Percentiles rank a stretch among this genome's conserved stretches.
Evolutionary conservation across 1,284 basidiomycete genomes (phyloP).

Genomic region (Moesziomyces parantarcticus): DNA sequence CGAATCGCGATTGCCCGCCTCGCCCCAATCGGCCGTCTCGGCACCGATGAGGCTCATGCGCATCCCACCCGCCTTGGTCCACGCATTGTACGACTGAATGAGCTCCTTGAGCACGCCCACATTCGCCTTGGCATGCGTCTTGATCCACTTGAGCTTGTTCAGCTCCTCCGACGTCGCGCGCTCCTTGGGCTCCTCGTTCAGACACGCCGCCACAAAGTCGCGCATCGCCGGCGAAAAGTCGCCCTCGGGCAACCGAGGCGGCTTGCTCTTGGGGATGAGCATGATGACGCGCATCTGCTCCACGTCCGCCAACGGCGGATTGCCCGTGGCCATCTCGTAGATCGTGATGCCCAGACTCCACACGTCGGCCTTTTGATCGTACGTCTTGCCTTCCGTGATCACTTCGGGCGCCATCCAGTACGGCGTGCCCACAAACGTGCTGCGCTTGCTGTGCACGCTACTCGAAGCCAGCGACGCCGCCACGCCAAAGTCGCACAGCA

Average conservation of each 20-base stretch:
- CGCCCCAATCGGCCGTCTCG: conserved; percentile 49
- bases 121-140: conserved; percentile 77
- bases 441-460: conserved; percentile 69
- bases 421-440: conserved; percentile 55
- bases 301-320: conserved; percentile 55
- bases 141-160: conserved; percentile 91
- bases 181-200: conserved; percentile 84
- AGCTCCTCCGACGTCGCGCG: conserved; percentile 90
- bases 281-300: conserved; percentile 89
- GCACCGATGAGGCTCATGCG: conserved; percentile 76
- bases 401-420: conserved; percentile 65
- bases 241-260: conserved; percentile 81
- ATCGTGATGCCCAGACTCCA: conserved; percentile 58
- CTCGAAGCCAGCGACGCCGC: conserved; percentile 82
- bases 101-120: conserved; percentile 80
- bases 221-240: conserved; percentile 83
- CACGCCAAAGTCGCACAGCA: conserved; percentile 69
- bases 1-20: conserved; percentile 50
- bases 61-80: conserved; percentile 82
- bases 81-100: conserved; percentile 78
- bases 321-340: conserved; percentile 57
- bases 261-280: conserved; percentile 86
- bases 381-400: conserved; percentile 68
- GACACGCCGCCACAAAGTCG: conserved; percentile 86
- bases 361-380: conserved; percentile 57